Evolutionary conservation across 805 yeast species (phyloP), one percentile per base, ranked within the genome.

Genomic region (Kuraishia borneana): DNA sequence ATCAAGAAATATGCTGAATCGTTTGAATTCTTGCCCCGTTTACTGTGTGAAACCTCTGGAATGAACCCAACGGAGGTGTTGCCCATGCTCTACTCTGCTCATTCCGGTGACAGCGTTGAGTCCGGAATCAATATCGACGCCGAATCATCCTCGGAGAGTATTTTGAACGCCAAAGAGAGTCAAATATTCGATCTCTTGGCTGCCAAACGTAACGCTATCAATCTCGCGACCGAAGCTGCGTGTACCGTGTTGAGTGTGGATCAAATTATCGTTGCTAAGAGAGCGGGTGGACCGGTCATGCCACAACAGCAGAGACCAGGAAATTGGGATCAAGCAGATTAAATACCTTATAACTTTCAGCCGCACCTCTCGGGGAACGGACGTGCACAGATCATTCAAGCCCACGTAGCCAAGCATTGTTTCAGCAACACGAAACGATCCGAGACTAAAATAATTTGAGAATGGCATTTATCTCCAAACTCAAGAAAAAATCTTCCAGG

Each of bases 191-290:
- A 89, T 56, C 70, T 89, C 41, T 69, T 81, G 42, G 64, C 83
- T 17, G 70, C 88, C 29, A 89, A 92, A 66, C 71, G 69, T 48
- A 81, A 84, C 41, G 98, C 96, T 31, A 80, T 92, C 44, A 74
- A 78, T 47, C 79, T 92, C 42, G 97, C 98, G 13, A 87, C 96
- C 3, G 97, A 92, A 45, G 96, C 96, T 32, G 94, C 95, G 10
- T 73, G 70, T 42, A 92, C 97, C 4, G 80, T 88, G 35, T 68
- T 88, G 42, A 77, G 94, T 18, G 92, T 92, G 33, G 97, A 92
- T 57, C 97, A 89, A 68, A 89, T 89, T 50, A 92, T 89, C 54
- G 92, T 89, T 92, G 97, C 98, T 30, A 89, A 89, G 73, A 76
- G 96, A 56, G 96, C 97, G 2, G 98, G 98, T 44, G 98, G 98